Evolutionary conservation across 2,329 filamentous ascomycete genomes (phyloP), one percentile per base, ranked within the genome.

Genomic region (Verticillium nubilum): DNA sequence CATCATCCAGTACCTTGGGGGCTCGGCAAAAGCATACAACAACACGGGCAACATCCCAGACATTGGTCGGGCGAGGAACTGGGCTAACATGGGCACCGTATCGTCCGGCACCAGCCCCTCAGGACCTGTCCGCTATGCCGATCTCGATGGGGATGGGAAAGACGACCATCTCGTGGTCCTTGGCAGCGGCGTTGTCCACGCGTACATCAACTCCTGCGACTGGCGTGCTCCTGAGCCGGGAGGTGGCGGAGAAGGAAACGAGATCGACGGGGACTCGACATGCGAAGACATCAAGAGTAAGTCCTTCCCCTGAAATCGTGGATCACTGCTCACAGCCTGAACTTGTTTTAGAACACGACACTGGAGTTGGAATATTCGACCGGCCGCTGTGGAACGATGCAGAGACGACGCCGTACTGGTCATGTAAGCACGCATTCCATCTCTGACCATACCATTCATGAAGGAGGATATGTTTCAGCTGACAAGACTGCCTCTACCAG

Each of bases 121-220:
- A 23, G 57, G 57, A 2, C 28, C 42, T n/a, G 57, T 58, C 23
- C 19, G 17, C 3, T 58, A 61, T 1, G 65, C 65, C 1, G 65
- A 66, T 23, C 27, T 65, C 27, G 57, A 66, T 5, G 64, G 65
- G 1, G 63, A 66, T 17, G 47, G 63, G 0, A 64, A 64, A 17
- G 55, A 37, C 12, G 64, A 66, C 19, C 65, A 66, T 9, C 58
- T 66, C 23, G 57, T 63, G 5, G 52, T 53, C 26, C 17, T 60
- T 27, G 47, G 28, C 5, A 60, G 60, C 0, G 63, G 64, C 0
- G 28, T 28, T 2, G 19, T 65, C 56, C 63, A 63, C 17, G 64
- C 58, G 13, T 65, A 62, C 3, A 54, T 65, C 33, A 65, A 65
- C 1, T 28, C 52, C 15, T 52, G 47, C 47, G 47, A 52, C 47